Conservation (phyloP, 2,329 filamentous ascomycete species). For the Colletotrichum sp. region DNA sequence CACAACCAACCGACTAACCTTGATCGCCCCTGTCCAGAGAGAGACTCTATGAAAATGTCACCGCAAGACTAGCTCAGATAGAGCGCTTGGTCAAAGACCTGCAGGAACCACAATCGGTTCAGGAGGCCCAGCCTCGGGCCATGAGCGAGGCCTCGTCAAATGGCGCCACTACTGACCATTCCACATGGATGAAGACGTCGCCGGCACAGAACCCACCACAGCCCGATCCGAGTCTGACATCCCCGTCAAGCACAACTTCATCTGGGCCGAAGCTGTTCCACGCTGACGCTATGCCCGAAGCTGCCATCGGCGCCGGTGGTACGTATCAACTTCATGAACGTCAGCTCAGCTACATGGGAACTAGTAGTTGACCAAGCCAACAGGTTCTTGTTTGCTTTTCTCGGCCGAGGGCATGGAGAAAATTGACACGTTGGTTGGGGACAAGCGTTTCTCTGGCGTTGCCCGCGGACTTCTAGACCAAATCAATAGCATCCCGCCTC, state of each 20-base stretch:
- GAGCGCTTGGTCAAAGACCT: not conserved
- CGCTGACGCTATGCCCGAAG: not conserved
- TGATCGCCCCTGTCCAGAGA: not conserved
- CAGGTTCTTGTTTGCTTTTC: constrained; percentile 26
- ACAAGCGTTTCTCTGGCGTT: not conserved
- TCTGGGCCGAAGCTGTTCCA: not conserved
- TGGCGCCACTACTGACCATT: not conserved
- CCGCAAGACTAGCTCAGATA: not conserved
- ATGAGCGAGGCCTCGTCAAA: not conserved
- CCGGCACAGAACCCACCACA: not conserved
- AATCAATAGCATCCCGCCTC: not conserved
- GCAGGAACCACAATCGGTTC: not conserved
- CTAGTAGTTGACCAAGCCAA: not conserved
- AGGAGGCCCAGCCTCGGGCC: not conserved
- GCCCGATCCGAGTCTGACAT: not conserved
- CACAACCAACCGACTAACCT: not conserved
- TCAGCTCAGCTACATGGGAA: not conserved
- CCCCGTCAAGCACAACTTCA: not conserved
- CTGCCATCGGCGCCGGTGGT: not conserved
- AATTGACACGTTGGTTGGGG: not conserved
- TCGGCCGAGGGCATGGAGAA: not conserved
- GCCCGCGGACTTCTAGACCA: not conserved
- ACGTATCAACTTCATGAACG: not conserved
- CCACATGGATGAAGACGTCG: not conserved
- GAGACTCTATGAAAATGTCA: not conserved